Evolutionary conservation across 345 rosid genomes (phyloP), one percentile per base, ranked within the genome.

Genomic region (Corchorus olitorius): DNA sequence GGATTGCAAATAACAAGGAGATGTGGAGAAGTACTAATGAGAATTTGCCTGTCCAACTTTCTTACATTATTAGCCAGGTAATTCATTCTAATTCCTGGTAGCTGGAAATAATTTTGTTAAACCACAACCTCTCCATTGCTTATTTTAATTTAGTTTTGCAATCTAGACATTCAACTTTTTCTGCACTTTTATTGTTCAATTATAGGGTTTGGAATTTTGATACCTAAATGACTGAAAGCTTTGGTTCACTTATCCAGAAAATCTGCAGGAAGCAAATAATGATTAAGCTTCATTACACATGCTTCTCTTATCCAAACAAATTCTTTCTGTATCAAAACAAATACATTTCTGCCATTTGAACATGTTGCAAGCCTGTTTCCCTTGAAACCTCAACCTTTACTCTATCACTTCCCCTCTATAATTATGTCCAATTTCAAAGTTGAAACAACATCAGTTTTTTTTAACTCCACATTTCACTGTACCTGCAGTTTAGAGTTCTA

Each of bases 1-100:
- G 87, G 86, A 81, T 86, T 81, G 74, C 83, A 34, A 79, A 71
- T 58, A 81, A 72, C 74, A 77, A 84, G 78, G 66, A 74, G 65
- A 82, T 78, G 49, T 84, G 81, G 84, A 78, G 49, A 35, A 72
- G 69, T 41, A 64, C 74, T 12, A 78, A 65, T 27, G 79, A 77
- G 16, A n/a, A 67, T 10, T 48, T 75, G 63, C 72, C 45, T 27
- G 61, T 73, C 33, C 60, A 64, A 52, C 52, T 56, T 78, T 33
- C 81, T 58, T 80, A 83, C 19, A 74, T 58, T 49, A 78, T 54
- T 16, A 60, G 80, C 65, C 89, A 86, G 88, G 87, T 82, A 60
- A 15, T 73, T 16, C 39, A 20, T 72, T 56, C 37, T 41, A 41
- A 56, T 14, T 4, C 19, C 34, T 13, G 52, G 56, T 50, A 56